Evolutionary conservation across 441 rosid genomes (phyloP), one percentile per base, ranked within the genome.

Genomic region (Rhodomyrtus psidioides): DNA sequence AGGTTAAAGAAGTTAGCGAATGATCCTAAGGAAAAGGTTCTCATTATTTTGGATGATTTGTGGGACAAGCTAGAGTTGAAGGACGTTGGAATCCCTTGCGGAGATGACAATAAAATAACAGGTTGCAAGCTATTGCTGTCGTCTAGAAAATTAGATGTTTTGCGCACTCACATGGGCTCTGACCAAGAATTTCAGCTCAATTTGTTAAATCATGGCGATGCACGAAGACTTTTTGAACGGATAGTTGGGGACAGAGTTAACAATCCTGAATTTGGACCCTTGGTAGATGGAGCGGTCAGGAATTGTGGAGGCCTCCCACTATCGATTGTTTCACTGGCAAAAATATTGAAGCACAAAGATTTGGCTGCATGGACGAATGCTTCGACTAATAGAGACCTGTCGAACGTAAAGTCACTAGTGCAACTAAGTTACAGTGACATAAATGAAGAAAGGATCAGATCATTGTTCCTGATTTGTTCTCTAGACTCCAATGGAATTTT

Each of bases 131-230:
- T 59, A 15, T 15, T 59, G 6, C 12, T 59, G 6, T 3, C 70
- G 0, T 59, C 70, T 0, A 59, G 70, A 27, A 0, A 59, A 0
- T 21, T 21, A 27, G 2, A 27, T 27, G 39, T 59, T 59, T 27
- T 59, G 39, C 2, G 0, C 39, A 7, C 0, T 14, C 2, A 0
- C 21, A 59, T 59, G 70, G 0, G 2, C 2, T 27, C 39, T 6
- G 21, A 59, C 1, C 0, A 0, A 59, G 39, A 7, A 27, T 27
- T 27, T 1, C 0, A 0, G 14, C 39, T 59, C 0, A 0, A 3
- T 0, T 0, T 1, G 3, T 27, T 59, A n/a, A 0, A 59, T 0
- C 0, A 59, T 27, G 0, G 0, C 6, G 70, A 59, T 14, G 39
- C 39, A 0, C 39, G 0, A 15, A 27, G 39, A 27, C 10, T 59